Percentiles rank a stretch among this genome's conserved stretches.
Conservation (phyloP, 2,329 filamentous ascomycete species). For the Metarhizium brunneum region DNA sequence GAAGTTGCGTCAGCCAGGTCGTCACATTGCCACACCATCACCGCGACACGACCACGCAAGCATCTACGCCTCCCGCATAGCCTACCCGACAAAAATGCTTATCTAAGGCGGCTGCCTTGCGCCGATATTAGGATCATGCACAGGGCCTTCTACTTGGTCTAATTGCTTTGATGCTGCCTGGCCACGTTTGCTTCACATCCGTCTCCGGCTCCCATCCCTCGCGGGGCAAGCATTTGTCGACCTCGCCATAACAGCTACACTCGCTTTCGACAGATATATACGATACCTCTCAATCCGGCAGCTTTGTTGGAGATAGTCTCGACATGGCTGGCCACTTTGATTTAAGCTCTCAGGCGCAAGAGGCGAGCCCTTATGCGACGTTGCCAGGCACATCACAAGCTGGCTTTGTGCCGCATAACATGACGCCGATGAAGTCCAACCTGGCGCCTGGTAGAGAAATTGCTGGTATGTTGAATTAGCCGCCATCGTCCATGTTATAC, state of each 20-base stretch:
- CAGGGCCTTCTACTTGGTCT: not conserved
- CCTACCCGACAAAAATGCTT: conserved; percentile 4
- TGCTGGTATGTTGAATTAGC: conserved; percentile 15
- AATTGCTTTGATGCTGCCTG: not conserved
- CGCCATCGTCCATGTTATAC: not conserved
- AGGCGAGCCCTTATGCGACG: conserved; percentile 19
- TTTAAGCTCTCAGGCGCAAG: conserved; percentile 18
- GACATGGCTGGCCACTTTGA: conserved; percentile 21
- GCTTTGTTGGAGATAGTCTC: not conserved
- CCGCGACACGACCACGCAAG: conserved; percentile 7
- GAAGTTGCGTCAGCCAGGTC: conserved; percentile 14
- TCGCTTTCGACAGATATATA: not conserved
- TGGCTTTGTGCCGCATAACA: conserved; percentile 20
- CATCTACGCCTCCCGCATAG: not conserved
- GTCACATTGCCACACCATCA: conserved; percentile 11
- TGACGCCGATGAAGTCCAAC: conserved; percentile 22
- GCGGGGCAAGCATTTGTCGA: not conserved
- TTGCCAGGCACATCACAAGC: conserved; percentile 22
- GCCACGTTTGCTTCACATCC: not conserved
- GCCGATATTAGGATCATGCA: not conserved
- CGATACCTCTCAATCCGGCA: not conserved
- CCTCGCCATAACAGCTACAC: not conserved
- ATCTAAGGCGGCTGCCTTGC: not conserved
- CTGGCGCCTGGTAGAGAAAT: conserved; percentile 15
- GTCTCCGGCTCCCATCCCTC: not conserved